Base-by-base conservation (phyloP, 768 basidiomycete species). In the Suillus tomentosus region DNA sequence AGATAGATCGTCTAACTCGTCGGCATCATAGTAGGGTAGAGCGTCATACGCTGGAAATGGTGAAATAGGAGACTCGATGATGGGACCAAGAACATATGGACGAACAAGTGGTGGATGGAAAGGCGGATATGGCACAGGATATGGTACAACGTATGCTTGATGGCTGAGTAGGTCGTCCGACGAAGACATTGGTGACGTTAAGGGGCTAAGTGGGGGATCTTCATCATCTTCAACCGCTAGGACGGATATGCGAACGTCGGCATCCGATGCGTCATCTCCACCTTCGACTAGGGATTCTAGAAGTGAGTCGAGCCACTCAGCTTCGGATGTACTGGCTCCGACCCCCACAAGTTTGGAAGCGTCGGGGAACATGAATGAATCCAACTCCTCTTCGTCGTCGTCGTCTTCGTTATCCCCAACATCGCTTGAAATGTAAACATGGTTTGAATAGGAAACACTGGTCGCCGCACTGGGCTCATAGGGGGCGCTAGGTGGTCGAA, bases 331-430 rank as follows among this genome's bases (percentile, higher is more conserved):
- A 66, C 78, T 71, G 69, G 78, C 75, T 60, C 80, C 62, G 50
- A 73, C 65, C 56, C 66, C 65, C 68, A 83, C 79, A 66, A 88
- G 78, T 65, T 85, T 82, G 74, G 83, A 85, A 63, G 85, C 88
- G 74, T 92, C 91, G 40, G 92, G 91, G 70, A 92, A 93, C 83
- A 92, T 85, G 81, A 93, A 92, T 36, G 87, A 80, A 76, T 90
- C 87, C 67, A 79, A 78, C 70, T 86, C 87, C 37, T 75, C 78
- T 40, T 50, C 65, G 54, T 69, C 69, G 43, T 62, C 68, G 31
- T 79, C 78, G 65, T 85, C 85, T 65, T 87, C 86, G 64, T 79
- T 78, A 50, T 83, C 83, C 63, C 78, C 81, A 60, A 71, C 70
- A 62, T 78, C 80, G 68, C 79, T 77, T 68, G 67, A 69, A 68